Conservation (phyloP, 495 filamentous ascomycete species). For the Penicillium lagena region DNA sequence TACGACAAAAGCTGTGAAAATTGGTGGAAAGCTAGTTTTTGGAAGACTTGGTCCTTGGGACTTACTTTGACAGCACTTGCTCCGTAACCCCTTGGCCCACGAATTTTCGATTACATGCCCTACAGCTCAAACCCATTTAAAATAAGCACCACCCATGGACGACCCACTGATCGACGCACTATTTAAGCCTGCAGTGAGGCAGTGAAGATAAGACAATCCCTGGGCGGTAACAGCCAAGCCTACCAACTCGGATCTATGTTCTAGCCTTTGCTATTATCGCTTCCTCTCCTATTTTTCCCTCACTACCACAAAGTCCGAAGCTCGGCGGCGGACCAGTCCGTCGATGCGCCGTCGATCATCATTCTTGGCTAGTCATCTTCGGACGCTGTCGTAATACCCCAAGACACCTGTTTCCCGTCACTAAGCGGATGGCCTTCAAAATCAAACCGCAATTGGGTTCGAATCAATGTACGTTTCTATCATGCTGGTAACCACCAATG, state of each 20-base stretch:
- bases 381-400: constrained; percentile 2
- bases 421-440: too few relatives aligned
- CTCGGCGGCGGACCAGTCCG: constrained; percentile 32
- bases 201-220: constrained; percentile 15
- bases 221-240: constrained; percentile 3
- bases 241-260: too few relatives aligned
- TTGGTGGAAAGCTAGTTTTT: too few relatives aligned
- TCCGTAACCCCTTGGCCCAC: constrained; percentile 11
- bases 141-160: constrained; percentile 8
- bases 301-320: constrained; percentile 21
- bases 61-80: not conserved
- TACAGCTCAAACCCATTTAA: constrained; percentile 1
- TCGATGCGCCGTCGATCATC: constrained; percentile 29
- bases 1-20: too few relatives aligned
- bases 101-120: constrained; percentile 1
- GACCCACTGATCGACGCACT: not conserved
- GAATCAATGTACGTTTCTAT: too few relatives aligned
- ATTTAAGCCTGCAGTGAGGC: constrained; percentile 2
- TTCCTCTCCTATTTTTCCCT: constrained; percentile 1
- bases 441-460: too few relatives aligned
- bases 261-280: not conserved
- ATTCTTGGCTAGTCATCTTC: constrained; percentile 18
- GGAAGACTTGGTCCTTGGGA: too few relatives aligned
- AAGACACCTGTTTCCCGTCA: too few relatives aligned
- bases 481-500: not conserved